phyloP scores from a whole-genome alignment of 305 asterid genomes.

The Withania somnifera region DNA sequence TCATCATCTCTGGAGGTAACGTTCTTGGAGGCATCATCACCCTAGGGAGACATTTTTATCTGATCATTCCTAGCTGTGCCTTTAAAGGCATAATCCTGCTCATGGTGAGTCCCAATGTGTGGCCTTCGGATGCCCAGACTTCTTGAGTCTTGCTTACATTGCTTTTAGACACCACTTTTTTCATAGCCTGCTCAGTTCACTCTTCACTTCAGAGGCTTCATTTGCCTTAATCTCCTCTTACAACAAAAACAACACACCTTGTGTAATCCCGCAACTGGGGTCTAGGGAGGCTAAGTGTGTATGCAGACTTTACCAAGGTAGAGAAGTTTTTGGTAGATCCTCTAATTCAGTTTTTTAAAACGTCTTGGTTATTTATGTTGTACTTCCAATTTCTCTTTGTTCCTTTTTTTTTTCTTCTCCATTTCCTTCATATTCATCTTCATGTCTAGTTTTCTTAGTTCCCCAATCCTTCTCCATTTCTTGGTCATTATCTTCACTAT shows the following conservation, averaged over 20 bases:
- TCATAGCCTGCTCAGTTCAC: not conserved
- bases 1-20: not conserved
- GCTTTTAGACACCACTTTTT: not conserved
- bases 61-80: not conserved
- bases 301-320: no score
- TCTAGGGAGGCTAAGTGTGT: no score
- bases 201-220: not conserved
- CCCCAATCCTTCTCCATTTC: not conserved
- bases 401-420: not conserved
- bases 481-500: not conserved
- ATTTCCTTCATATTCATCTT: not conserved
- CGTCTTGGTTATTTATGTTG: not conserved
- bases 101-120: not conserved
- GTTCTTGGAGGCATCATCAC: not conserved
- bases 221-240: not conserved
- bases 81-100: not conserved
- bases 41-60: not conserved
- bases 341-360: not conserved
- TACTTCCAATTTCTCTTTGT: not conserved
- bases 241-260: no score
- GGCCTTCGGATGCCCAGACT: not conserved
- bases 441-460: not conserved
- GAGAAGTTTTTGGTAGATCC: no score
- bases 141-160: not conserved
- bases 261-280: no score